These are phyloP conservation scores for Royoungia palumana DNA, from an alignment of 768 basidiomycete genomes.

Conservation along the genomic window DNA sequence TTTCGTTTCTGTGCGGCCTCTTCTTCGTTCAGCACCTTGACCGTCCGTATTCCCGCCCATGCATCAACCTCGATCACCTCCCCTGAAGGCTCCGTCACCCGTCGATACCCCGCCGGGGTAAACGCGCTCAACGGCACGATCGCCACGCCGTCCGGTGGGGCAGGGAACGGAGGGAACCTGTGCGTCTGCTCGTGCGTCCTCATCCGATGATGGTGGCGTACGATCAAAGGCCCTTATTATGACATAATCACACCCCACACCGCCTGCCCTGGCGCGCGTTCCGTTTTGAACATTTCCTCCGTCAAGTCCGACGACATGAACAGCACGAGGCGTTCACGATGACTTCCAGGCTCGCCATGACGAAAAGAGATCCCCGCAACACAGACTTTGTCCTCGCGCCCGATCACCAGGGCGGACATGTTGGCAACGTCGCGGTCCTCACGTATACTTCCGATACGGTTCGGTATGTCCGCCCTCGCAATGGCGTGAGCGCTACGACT, in stretches of 20 bases:
- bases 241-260: slow-evolving; percentile 8
- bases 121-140: slow-evolving; percentile 46
- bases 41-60: slow-evolving; percentile 18
- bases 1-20: slow-evolving; percentile 19
- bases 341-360: slow-evolving; percentile 21
- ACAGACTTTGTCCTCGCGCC: slow-evolving; percentile 20
- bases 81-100: slow-evolving; percentile 4
- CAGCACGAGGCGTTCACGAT: slow-evolving; percentile 1
- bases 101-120: slow-evolving; percentile 23
- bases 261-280: no score
- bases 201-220: background rate
- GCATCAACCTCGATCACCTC: slow-evolving; percentile 27
- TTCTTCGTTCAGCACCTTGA: slow-evolving; percentile 26
- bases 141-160: slow-evolving; percentile 35
- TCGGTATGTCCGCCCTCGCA: background rate
- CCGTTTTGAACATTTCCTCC: no score
- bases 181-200: background rate
- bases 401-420: background rate
- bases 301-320: no score
- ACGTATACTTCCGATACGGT: slow-evolving; percentile 21
- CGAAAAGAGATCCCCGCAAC: slow-evolving; percentile 24
- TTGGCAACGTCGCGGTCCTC: background rate
- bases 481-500: slow-evolving; percentile 19
- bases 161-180: slow-evolving; percentile 50
- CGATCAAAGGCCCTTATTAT: background rate